Conservation (phyloP, 495 filamentous ascomycete genomes). For the Lasiosphaeriaceae sp. region DNA sequence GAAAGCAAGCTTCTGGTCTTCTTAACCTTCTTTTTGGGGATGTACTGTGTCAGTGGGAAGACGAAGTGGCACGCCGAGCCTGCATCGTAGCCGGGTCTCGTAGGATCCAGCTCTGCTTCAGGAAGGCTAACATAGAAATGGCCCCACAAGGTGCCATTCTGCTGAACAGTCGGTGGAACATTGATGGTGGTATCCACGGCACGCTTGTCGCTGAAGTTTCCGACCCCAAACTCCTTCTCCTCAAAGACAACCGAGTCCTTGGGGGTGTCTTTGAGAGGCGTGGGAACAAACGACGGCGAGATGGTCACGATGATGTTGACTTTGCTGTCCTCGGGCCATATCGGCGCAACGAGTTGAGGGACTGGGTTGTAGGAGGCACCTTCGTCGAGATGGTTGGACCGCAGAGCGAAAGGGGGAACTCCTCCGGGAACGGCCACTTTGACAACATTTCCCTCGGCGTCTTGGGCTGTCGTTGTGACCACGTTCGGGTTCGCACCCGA, state of each 20-base stretch:
- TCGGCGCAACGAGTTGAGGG: slow-evolving; percentile 75
- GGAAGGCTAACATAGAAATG: slow-evolving; percentile 84
- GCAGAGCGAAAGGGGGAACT: slow-evolving; percentile 63
- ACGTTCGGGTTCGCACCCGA: slow-evolving; percentile 43
- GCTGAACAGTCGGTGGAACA: slow-evolving; percentile 75
- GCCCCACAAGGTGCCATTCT: slow-evolving; percentile 90
- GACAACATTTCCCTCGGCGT: slow-evolving; percentile 44
- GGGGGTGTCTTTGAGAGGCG: slow-evolving; percentile 57
- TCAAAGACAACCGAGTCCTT: slow-evolving; percentile 61
- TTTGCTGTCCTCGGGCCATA: slow-evolving; percentile 75
- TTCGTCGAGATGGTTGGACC: slow-evolving; percentile 54
- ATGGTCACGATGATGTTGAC: slow-evolving; percentile 86
- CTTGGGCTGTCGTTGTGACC: slow-evolving; percentile 38
- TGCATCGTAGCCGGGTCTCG: slow-evolving; percentile 63
- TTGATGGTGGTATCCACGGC: slow-evolving; percentile 71
- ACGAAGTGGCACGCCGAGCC: slow-evolving; percentile 75
- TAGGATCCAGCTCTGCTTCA: slow-evolving; percentile 72
- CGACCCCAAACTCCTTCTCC: slow-evolving; percentile 78
- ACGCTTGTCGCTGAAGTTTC: slow-evolving; percentile 75
- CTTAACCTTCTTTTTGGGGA: slow-evolving; percentile 82
- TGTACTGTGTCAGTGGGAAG: slow-evolving; percentile 81
- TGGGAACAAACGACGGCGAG: slow-evolving; percentile 66
- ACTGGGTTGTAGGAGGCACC: slow-evolving; percentile 66
- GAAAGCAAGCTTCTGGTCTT: slow-evolving; percentile 89
- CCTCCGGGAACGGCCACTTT: slow-evolving; percentile 41